Percentiles rank a stretch among this genome's conserved stretches.
phyloP scores from a whole-genome alignment of 768 basidiomycete species.

The Lepiota subincarnata region DNA sequence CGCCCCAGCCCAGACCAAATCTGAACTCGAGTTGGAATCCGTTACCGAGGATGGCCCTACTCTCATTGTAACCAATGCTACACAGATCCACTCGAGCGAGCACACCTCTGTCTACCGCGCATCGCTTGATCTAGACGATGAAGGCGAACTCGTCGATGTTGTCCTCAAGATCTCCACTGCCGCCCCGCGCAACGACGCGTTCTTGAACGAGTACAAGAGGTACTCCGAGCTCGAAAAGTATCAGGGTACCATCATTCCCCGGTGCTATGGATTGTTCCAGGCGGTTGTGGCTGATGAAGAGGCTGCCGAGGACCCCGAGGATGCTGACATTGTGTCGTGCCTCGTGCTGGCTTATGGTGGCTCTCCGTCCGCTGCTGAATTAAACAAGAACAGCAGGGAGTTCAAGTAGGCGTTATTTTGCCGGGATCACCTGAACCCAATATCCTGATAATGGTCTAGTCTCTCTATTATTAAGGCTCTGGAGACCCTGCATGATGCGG shows the following conservation, averaged over 20 bases:
- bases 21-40: neutral
- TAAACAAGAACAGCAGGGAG: conserved; percentile 10
- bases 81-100: conserved; percentile 9
- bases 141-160: conserved; percentile 7
- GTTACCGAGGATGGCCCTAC: neutral
- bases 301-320: neutral
- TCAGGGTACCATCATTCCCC: conserved; percentile 5
- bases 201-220: conserved; percentile 8
- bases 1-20: neutral
- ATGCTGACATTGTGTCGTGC: conserved; percentile 5
- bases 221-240: conserved; percentile 5
- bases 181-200: conserved; percentile 5
- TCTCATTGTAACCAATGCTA: conserved; percentile 7
- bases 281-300: conserved; percentile 2
- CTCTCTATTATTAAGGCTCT: conserved; percentile 8
- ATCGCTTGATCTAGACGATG: neutral
- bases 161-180: conserved; percentile 11
- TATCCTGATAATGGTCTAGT: neutral
- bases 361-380: neutral
- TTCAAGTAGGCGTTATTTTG: neutral
- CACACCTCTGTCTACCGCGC: conserved; percentile 6
- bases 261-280: conserved; percentile 11
- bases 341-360: conserved; percentile 8
- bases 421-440: neutral
- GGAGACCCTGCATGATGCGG: conserved; percentile 8